Base-by-base conservation (phyloP, 306 rosid genomes). In the Crotalaria pallida region DNA sequence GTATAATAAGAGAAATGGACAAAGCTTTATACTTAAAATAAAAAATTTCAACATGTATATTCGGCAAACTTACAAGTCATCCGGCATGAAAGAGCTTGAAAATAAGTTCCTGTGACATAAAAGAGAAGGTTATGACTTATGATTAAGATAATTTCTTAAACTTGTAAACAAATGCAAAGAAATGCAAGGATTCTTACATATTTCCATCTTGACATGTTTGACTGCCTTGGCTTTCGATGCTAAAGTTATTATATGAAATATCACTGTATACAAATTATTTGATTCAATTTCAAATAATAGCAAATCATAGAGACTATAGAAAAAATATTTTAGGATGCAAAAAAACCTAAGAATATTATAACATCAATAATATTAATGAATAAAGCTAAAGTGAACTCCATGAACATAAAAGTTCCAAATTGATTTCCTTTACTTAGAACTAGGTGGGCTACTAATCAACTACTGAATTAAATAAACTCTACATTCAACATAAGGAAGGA, bases 231-330 rank as follows among this genome's bases (percentile, higher is more conserved):
- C 5, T 65, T 67, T 27, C 44, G 4, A 15, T 10, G 52, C 79
- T 79, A 52, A 90, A 79, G 69, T 79, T 79, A 75, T 90, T 90
- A 60, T 83, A 90, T 67, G 96, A 88, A 73, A 90, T 57, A 83
- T 90, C 96, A 38, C 96, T 90, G 74, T n/a, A n/a, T 36, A 67
- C 72, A 79, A 67, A 57, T 43, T 13, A 53, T 47, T 79, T 60
- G 45, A 77, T 40, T 78, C 63, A 77, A 50, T 72, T 29, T 57
- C 38, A 27, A 47, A 67, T 12, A 53, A 41, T 65, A 21, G 10
- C 4, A 13, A 79, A 62, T 16, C 33, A n/a, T n/a, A 21, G 1
- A 58, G 56, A 50, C n/a, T 59, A 24, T 19, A 26, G 6, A 21
- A 18, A 10, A 50, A 73, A 73, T 29, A 40, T 43, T 16, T 13